phyloP scores from a whole-genome alignment of 108 stramenopile species.

The Conticribra guillardii region DNA sequence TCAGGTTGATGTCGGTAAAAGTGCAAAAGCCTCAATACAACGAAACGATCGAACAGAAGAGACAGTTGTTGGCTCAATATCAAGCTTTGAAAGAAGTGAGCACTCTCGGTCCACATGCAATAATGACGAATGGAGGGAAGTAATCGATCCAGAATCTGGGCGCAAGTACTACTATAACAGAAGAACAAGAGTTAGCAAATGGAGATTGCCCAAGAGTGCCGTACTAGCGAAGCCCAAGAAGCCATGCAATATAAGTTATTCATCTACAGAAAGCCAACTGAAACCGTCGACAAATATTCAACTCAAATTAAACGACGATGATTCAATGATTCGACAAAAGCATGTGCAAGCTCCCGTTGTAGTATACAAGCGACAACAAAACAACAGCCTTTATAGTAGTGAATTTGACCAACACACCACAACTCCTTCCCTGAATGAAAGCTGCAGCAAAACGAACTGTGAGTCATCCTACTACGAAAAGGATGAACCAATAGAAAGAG shows the following conservation, averaged over 20 bases:
- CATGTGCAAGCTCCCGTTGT: too few relatives aligned
- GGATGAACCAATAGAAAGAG: background rate
- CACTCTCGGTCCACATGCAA: background rate
- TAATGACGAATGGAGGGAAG: constrained; percentile 63
- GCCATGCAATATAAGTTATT: background rate
- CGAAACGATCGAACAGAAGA: too few relatives aligned
- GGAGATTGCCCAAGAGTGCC: constrained; percentile 73
- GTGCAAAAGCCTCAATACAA: too few relatives aligned
- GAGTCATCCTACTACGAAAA: background rate
- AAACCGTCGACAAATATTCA: background rate
- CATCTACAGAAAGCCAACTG: background rate
- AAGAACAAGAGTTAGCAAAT: constrained; percentile 86
- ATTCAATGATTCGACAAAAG: too few relatives aligned
- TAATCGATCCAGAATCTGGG: constrained; percentile 78
- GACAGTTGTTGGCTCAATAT: too few relatives aligned
- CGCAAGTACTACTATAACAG: constrained; percentile 92
- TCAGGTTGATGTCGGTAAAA: too few relatives aligned
- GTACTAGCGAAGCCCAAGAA: constrained; percentile 19
- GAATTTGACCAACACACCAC: too few relatives aligned
- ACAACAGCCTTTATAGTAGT: too few relatives aligned
- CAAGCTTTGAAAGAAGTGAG: constrained; percentile 3
- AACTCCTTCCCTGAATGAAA: too few relatives aligned
- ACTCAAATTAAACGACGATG: too few relatives aligned
- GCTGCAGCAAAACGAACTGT: too few relatives aligned
- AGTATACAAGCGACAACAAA: too few relatives aligned